These are phyloP conservation scores for Mychonastes homosphaera DNA, from an alignment of 139 green algal genomes.

Conservation along the genomic window DNA sequence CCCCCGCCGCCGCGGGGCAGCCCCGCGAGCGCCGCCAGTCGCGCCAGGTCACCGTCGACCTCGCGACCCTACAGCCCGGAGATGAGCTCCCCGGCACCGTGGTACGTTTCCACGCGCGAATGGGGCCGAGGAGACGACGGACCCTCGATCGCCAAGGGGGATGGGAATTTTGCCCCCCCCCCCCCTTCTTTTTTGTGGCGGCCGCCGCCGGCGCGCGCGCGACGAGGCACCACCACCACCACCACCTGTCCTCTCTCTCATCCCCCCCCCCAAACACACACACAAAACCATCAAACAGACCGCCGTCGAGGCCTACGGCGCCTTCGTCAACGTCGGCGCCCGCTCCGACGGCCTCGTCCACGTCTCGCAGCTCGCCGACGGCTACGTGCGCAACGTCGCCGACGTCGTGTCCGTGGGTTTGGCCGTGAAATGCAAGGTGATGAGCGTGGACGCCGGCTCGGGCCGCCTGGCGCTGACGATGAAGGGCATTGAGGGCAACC, in stretches of 20 bases:
- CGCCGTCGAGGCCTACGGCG: constrained; percentile 64
- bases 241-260: background rate
- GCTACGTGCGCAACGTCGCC: constrained; percentile 42
- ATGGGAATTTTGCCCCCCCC: background rate
- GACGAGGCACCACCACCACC: background rate
- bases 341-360: constrained; percentile 82
- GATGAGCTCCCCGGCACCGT: constrained; percentile 40
- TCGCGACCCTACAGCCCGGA: constrained; percentile 29
- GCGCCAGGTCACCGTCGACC: constrained; percentile 4
- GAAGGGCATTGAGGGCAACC: constrained; percentile 21
- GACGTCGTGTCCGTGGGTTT: constrained; percentile 32
- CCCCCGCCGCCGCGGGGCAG: background rate
- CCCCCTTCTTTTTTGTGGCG: background rate
- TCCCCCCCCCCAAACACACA: too few species aligned
- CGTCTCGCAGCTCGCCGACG: constrained; percentile 76
- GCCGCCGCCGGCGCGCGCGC: background rate
- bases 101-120: constrained; percentile 23
- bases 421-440: constrained; percentile 35
- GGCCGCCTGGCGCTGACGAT: constrained; percentile 42
- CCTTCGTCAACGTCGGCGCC: constrained; percentile 87
- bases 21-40: background rate
- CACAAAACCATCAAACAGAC: too few species aligned
- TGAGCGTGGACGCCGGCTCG: constrained; percentile 35
- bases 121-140: background rate
- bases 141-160: background rate